Evolutionary conservation across 306 rosid species (phyloP).

Genomic region (Fragaria nilgerrensis): DNA sequence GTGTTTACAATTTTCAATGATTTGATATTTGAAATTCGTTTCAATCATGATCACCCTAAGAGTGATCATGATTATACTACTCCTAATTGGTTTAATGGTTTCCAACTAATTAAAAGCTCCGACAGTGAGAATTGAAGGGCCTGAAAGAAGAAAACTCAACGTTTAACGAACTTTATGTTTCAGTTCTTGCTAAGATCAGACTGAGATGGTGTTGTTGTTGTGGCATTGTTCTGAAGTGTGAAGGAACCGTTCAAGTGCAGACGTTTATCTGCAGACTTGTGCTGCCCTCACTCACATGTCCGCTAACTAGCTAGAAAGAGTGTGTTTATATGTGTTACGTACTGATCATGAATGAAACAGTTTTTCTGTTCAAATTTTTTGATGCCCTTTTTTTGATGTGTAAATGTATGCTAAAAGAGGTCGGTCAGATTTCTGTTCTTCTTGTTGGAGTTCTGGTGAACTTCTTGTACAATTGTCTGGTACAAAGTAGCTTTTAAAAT

Average conservation of each 20-base stretch:
- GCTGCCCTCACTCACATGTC: too few species aligned
- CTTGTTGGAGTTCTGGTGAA: not conserved
- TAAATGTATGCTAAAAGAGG: not conserved
- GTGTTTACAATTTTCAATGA: too few species aligned
- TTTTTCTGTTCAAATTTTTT: too few species aligned
- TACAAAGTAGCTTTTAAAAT: not conserved
- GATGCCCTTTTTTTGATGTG: too few species aligned
- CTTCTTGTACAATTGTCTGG: not conserved
- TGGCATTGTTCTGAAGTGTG: not conserved
- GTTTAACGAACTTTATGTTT: not conserved
- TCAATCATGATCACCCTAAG: not conserved
- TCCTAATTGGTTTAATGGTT: conserved; percentile 32
- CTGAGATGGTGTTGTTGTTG: not conserved
- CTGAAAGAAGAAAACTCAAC: not conserved
- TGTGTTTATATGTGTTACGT: not conserved
- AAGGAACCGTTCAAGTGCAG: not conserved
- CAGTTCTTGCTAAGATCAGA: too few species aligned
- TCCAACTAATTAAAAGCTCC: conserved; percentile 8
- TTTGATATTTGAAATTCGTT: conserved; percentile 2
- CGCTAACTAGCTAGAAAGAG: not conserved
- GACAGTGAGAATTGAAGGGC: not conserved
- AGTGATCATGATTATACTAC: not conserved
- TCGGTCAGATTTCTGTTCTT: not conserved
- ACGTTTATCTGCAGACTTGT: not conserved
- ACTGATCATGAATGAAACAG: not conserved